Conservation (phyloP, 345 rosid species). For the Jatropha curcas region DNA sequence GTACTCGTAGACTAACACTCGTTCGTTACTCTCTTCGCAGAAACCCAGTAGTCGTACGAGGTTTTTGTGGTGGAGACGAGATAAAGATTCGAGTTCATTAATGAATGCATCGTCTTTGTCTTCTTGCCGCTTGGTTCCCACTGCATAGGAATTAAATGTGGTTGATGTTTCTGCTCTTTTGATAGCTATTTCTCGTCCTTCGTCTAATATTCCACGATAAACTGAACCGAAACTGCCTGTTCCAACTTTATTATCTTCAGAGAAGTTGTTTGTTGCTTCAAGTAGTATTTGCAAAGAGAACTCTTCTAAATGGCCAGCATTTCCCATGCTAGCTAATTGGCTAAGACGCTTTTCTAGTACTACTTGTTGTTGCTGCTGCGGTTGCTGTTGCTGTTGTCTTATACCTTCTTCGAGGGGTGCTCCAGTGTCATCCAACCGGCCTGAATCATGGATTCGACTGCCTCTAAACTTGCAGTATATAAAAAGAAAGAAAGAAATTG, state of each 20-base stretch:
- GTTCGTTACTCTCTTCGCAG: conserved; percentile 63
- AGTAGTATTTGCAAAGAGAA: conserved; percentile 47
- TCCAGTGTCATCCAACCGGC: conserved; percentile 49
- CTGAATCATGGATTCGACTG: conserved; percentile 69
- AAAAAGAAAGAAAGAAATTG: conserved; percentile 40
- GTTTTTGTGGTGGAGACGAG: conserved; percentile 74
- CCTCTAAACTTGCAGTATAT: conserved; percentile 46
- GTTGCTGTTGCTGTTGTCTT: conserved; percentile 13
- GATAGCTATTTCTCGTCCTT: conserved; percentile 69
- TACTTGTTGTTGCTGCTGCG: not conserved
- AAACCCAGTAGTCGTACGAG: conserved; percentile 68
- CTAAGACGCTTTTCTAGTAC: conserved; percentile 62
- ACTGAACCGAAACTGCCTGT: conserved; percentile 81
- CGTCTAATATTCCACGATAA: conserved; percentile 52
- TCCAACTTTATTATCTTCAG: conserved; percentile 56
- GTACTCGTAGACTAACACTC: conserved; percentile 61
- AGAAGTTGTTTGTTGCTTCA: conserved; percentile 60
- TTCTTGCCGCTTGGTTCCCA: conserved; percentile 38
- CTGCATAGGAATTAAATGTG: conserved; percentile 17
- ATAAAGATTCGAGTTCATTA: conserved; percentile 75
- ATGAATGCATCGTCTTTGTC: conserved; percentile 68
- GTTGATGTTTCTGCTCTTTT: conserved; percentile 62
- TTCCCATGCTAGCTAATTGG: conserved; percentile 60
- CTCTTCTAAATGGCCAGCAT: conserved; percentile 55
- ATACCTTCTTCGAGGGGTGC: conserved; percentile 5